Evolutionary conservation across 176 grass and related monocot species (phyloP).

Genomic region (Otatea glauca): DNA sequence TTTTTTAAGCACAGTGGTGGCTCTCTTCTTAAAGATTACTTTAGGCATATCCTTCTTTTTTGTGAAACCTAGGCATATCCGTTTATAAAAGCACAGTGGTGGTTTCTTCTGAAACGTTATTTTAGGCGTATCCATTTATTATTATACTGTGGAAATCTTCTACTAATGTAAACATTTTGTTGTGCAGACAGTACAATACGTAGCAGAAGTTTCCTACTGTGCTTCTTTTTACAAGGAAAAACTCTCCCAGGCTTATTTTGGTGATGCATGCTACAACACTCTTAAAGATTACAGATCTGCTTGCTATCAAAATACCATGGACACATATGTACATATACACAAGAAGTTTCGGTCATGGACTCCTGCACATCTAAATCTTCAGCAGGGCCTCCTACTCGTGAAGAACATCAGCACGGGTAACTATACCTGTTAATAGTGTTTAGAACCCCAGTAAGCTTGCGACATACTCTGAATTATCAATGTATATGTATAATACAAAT

Average conservation of each 20-base stretch:
- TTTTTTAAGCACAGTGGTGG: background rate
- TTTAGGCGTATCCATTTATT: slow-evolving; percentile 15
- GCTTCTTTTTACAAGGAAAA: slow-evolving; percentile 41
- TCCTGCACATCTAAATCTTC: slow-evolving; percentile 46
- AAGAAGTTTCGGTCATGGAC: slow-evolving; percentile 15
- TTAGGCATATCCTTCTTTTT: background rate
- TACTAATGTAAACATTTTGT: slow-evolving; percentile 35
- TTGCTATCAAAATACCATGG: slow-evolving; percentile 35
- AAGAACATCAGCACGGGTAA: slow-evolving; percentile 82
- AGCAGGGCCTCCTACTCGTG: slow-evolving; percentile 67
- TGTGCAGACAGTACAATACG: slow-evolving; percentile 25
- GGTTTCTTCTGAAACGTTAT: slow-evolving; percentile 16
- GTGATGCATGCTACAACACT: slow-evolving; percentile 30
- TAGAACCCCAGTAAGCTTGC: slow-evolving; percentile 40
- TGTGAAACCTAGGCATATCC: background rate
- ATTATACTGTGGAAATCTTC: slow-evolving; percentile 10
- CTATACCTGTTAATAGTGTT: slow-evolving; percentile 71
- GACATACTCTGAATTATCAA: slow-evolving; percentile 7
- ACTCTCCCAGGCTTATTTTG: slow-evolving; percentile 39
- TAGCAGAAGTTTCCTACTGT: slow-evolving; percentile 6
- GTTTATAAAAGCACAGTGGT: background rate
- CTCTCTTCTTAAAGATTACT: background rate
- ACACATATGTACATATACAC: slow-evolving; percentile 57
- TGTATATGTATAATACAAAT: slow-evolving; percentile 41
- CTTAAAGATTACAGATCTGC: slow-evolving; percentile 36